Conservation (phyloP, 1,284 basidiomycete species). For the Puccinia coronata region DNA sequence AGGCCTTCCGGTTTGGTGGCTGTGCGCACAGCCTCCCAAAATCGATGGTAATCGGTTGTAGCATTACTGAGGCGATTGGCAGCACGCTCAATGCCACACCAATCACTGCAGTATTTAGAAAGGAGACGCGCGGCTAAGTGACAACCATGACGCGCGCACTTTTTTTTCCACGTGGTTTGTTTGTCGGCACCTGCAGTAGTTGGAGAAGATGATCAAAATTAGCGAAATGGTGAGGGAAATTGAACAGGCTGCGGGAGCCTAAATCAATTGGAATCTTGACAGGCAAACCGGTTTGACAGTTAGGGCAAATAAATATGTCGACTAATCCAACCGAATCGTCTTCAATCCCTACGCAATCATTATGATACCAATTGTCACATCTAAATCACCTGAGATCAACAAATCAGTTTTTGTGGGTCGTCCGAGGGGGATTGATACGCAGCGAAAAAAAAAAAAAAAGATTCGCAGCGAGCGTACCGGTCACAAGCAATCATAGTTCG, state of each 20-base stretch:
- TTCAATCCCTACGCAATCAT: slow-evolving; percentile 45
- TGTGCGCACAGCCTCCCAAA: slow-evolving; percentile 42
- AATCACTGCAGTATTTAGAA: slow-evolving; percentile 48
- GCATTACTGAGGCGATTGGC: slow-evolving; percentile 16
- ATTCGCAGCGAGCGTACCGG: slow-evolving; percentile 30
- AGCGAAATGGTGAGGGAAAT: neutral
- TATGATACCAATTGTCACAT: slow-evolving; percentile 50
- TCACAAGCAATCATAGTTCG: slow-evolving; percentile 50
- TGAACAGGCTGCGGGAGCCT: neutral
- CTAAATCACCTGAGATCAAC: slow-evolving; percentile 31
- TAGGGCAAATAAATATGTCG: slow-evolving; percentile 45
- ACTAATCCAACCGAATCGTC: slow-evolving; percentile 43
- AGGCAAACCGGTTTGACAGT: slow-evolving; percentile 29
- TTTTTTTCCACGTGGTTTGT: slow-evolving; percentile 40
- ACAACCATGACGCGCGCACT: slow-evolving; percentile 38
- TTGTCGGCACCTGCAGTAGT: slow-evolving; percentile 21
- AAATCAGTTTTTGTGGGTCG: slow-evolving; percentile 5
- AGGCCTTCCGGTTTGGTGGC: slow-evolving; percentile 53
- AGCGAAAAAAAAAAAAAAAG: neutral
- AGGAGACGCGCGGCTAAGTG: slow-evolving; percentile 22
- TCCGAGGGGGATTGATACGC: neutral
- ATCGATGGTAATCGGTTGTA: slow-evolving; percentile 18
- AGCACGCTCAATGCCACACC: slow-evolving; percentile 34
- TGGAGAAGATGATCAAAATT: neutral
- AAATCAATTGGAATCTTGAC: neutral